Base-by-base conservation (phyloP, 192 early-diverging fungal species). In the Dissophora globulifera region DNA sequence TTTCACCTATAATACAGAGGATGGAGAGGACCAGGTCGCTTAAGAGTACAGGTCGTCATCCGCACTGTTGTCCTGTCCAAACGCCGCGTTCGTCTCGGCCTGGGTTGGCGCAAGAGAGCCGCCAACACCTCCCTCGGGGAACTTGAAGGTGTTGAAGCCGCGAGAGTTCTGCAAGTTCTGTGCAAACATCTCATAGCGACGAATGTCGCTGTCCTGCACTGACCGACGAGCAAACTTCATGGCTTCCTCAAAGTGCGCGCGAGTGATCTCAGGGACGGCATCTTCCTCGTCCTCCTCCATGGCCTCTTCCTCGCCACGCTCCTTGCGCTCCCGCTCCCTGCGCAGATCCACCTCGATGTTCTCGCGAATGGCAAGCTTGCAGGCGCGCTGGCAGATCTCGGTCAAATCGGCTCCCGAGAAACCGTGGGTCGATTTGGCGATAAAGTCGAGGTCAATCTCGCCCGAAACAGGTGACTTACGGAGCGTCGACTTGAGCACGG, bases 141-240 rank as follows among this genome's bases (percentile, higher is more conserved):
- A 99, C 88, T 96, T 97, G 87, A 99, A 99, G 20, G 86, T 86
- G 47, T 94, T 96, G 83, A 96, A 93, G 38, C 97, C 97, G 38
- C 94, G 92, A 32, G 92, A 86, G 82, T 96, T 95, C 82, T 98
- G 96, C 79, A 99, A 83, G 82, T 96, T 99, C 78, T 96, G 95
- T 17, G 97, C 92, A 90, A 99, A 99, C 94, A 97, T 96, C 86
- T 99, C 96, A 83, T 99, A 99, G 83, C 92, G 94, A 78, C 95
- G 95, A 63, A 98, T 96, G 67, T 99, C 97, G 67, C 91, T 94
- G 78, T 98, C 95, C 55, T 89, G 92, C 10, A 99, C 97, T 13
- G 93, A 95, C 58, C 97, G 91, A 54, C 97, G 92, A 26, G 97
- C 97, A 84, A 86, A 97, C 85, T 88, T 88, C 97, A 99, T 99